Conservation (phyloP, 768 basidiomycete species). For the Lactarius tabidus region DNA sequence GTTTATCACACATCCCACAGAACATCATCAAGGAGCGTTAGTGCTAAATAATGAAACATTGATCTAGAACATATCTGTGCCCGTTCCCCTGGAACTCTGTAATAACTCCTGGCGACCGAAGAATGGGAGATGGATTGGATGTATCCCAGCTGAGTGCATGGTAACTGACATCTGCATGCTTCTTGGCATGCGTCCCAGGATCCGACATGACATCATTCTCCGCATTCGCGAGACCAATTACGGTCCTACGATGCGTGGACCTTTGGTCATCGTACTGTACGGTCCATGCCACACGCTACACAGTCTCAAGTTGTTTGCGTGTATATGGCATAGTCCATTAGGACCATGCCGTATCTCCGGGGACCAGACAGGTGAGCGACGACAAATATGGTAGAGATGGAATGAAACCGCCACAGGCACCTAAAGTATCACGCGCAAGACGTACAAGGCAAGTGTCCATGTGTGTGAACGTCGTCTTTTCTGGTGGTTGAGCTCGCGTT, state of each 20-base stretch:
- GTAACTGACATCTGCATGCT: neutral
- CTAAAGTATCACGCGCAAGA: constrained; percentile 4
- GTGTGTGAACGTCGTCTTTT: constrained; percentile 2
- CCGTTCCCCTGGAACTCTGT: neutral
- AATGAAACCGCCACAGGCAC: constrained; percentile 21
- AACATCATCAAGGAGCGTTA: neutral
- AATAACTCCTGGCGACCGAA: neutral
- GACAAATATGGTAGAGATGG: neutral
- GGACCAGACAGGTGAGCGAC: constrained; percentile 13
- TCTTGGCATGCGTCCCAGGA: neutral
- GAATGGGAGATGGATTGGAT: neutral
- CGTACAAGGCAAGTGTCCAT: neutral
- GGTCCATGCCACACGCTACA: neutral
- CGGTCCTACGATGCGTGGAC: neutral
- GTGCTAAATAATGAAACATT: neutral
- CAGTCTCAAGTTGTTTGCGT: neutral
- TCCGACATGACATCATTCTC: neutral
- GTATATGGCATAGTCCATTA: neutral
- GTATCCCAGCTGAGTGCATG: neutral
- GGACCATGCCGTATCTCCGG: constrained; percentile 11
- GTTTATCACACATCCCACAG: neutral
- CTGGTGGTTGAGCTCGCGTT: constrained; percentile 19
- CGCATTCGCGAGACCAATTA: too few species aligned
- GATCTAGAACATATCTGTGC: neutral
- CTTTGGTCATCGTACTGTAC: neutral